Base-by-base conservation (phyloP, 805 yeast genomes). In the Saccharomycopsis fibuligera region DNA sequence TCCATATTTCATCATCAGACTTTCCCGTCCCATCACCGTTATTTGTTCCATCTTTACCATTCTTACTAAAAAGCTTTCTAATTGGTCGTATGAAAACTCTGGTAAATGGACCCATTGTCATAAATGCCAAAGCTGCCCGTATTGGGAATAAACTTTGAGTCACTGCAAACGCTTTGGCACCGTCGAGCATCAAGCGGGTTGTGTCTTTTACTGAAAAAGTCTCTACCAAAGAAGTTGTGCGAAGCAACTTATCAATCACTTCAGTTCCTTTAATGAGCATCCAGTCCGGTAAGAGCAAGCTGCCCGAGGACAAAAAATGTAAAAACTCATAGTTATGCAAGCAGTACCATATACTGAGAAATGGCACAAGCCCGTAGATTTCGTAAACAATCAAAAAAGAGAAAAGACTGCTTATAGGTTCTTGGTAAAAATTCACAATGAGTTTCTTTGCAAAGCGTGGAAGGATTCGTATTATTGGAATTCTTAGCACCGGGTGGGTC, bases 351-450 rank as follows among this genome's bases (percentile, higher is more conserved):
- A 33, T 10, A 2, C 40, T 24, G 5, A 42, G 9, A 29, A 50
- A 50, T 23, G 48, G 21, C 14, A 36, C 27, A 4, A 47, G n/a
- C 6, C 54, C 54, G 9, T 41, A 14, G 9, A 35, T 8, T 24
- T 47, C 54, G 41, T 39, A 50, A 4, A 50, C 30, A 4, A 33
- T 23, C 10, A 38, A 23, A 38, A 50, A 50, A 12, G 50, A n/a
- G 21, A 45, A 8, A 23, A 50, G 30, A 21, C 30, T 35, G 21
- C 35, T 8, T 6, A 50, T 8, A 4, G 54, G 54, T 19, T 38
- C 27, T 5, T 39, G 10, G 19, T 27, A 29, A 23, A 45, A 39
- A 21, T 23, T 45, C 6, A 22, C 31, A 4, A 45, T 12, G n/a
- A 23, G 35, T 10, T 4, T 27, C 9, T 12, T 36, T 4, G 24